phyloP scores from a whole-genome alignment of 352 stramenopile genomes.

The Globisporangium uncinulatum region DNA sequence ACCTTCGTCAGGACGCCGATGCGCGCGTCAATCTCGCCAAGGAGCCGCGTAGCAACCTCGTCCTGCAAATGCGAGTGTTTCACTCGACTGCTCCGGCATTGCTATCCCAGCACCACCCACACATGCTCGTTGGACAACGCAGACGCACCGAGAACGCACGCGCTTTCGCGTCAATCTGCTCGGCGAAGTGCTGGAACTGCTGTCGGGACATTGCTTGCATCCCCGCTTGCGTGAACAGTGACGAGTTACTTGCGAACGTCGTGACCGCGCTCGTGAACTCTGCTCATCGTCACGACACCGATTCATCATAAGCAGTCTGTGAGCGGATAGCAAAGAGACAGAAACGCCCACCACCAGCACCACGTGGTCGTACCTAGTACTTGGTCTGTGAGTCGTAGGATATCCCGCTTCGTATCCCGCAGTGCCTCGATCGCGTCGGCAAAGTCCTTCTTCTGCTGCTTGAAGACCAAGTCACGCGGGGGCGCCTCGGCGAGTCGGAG shows the following conservation, averaged over 20 bases:
- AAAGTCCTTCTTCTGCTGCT: conserved; percentile 37
- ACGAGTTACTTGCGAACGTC: conserved; percentile 9
- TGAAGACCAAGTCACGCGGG: conserved; percentile 49
- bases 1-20: conserved; percentile 33
- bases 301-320: neutral
- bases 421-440: conserved; percentile 36
- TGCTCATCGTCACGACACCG: neutral
- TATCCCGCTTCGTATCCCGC: conserved; percentile 23
- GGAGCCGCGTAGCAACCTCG: conserved; percentile 28
- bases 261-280: conserved; percentile 8
- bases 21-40: conserved; percentile 34
- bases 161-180: conserved; percentile 12
- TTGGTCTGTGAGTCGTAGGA: conserved; percentile 42
- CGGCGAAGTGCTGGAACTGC: conserved; percentile 7
- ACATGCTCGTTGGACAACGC: neutral
- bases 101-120: neutral
- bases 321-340: neutral
- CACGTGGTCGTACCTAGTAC: conserved; percentile 23
- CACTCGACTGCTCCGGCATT: neutral
- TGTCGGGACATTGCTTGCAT: conserved; percentile 1
- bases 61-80: conserved; percentile 19
- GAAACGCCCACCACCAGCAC: neutral
- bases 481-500: conserved; percentile 34
- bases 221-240: conserved; percentile 5
- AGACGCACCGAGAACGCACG: conserved; percentile 10